Percentiles rank a stretch among this genome's conserved stretches.
These are phyloP conservation scores for Arachnomyces sp. DNA, from an alignment of 2,329 filamentous ascomycete genomes.

Conservation along the genomic window DNA sequence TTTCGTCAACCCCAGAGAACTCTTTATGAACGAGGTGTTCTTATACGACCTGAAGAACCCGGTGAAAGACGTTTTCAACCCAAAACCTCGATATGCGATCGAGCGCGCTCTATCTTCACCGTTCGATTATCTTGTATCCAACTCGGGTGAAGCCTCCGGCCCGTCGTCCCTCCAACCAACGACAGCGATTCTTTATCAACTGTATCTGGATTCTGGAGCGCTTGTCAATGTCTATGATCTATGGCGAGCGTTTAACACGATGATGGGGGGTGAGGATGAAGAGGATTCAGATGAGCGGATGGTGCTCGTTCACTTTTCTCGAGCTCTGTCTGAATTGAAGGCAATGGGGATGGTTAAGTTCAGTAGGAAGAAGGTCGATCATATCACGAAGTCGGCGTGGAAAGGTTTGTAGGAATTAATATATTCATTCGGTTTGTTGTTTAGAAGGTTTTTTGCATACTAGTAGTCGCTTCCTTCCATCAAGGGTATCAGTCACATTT, in stretches of 20 bases:
- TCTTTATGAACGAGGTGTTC: slow-evolving; percentile 50
- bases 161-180: slow-evolving; percentile 47
- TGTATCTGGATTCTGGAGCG: slow-evolving; percentile 55
- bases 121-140: slow-evolving; percentile 53
- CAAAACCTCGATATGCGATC: slow-evolving; percentile 49
- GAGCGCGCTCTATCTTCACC: slow-evolving; percentile 52
- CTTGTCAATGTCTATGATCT: slow-evolving; percentile 55
- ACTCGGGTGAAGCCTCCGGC: slow-evolving; percentile 26
- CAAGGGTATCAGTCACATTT: too few species aligned
- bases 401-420: slow-evolving; percentile 47
- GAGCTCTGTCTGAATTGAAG: slow-evolving; percentile 73
- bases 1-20: slow-evolving; percentile 41
- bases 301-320: slow-evolving; percentile 69
- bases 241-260: slow-evolving; percentile 52
- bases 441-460: slow-evolving; percentile 4
- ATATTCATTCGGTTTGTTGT: slow-evolving; percentile 2
- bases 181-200: slow-evolving; percentile 52
- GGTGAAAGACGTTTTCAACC: slow-evolving; percentile 49
- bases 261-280: slow-evolving; percentile 33
- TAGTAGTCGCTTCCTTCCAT: too few species aligned
- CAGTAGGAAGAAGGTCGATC: slow-evolving; percentile 86
- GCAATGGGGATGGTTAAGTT: slow-evolving; percentile 79
- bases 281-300: slow-evolving; percentile 25
- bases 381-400: slow-evolving; percentile 74
- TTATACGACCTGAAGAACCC: slow-evolving; percentile 51